phyloP scores from a whole-genome alignment of 2,329 filamentous ascomycete species.

The Meredithiella fracta region DNA sequence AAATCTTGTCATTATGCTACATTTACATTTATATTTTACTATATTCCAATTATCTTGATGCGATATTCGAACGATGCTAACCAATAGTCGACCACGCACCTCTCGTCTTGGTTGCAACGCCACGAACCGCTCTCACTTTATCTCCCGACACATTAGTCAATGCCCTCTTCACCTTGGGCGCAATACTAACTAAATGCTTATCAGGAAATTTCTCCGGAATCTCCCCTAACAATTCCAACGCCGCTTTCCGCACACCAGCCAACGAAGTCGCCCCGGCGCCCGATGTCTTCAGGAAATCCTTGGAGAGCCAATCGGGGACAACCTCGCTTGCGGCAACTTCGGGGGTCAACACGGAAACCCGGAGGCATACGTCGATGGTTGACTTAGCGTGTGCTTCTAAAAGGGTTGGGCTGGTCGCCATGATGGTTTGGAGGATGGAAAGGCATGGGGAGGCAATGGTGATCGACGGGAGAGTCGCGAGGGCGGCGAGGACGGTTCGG shows the following conservation, averaged over 20 bases:
- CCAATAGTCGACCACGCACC: conserved; percentile 28
- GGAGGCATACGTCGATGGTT: conserved; percentile 29
- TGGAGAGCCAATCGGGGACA: not conserved
- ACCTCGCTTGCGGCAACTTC: conserved; percentile 17
- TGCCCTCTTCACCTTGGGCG: conserved; percentile 29
- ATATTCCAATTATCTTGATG: not conserved
- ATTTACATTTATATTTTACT: not conserved
- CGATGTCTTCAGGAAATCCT: not conserved
- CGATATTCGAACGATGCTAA: not conserved
- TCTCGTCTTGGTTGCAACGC: conserved; percentile 31
- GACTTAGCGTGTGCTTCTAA: conserved; percentile 33
- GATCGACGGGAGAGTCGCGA: conserved; percentile 26
- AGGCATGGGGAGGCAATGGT: conserved; percentile 33
- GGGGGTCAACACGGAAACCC: conserved; percentile 22
- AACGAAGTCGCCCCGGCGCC: not conserved
- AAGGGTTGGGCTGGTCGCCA: conserved; percentile 29
- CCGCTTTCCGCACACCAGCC: conserved; percentile 5
- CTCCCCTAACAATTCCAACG: conserved; percentile 27
- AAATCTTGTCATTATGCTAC: too few relatives aligned
- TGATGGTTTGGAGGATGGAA: conserved; percentile 31
- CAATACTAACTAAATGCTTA: conserved; percentile 28
- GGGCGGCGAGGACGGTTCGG: conserved; percentile 31
- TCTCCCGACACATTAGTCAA: conserved; percentile 37
- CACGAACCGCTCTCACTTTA: conserved; percentile 34
- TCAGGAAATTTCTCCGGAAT: conserved; percentile 34